Conservation (phyloP, 768 basidiomycete species). For the Cyathus striatus region DNA sequence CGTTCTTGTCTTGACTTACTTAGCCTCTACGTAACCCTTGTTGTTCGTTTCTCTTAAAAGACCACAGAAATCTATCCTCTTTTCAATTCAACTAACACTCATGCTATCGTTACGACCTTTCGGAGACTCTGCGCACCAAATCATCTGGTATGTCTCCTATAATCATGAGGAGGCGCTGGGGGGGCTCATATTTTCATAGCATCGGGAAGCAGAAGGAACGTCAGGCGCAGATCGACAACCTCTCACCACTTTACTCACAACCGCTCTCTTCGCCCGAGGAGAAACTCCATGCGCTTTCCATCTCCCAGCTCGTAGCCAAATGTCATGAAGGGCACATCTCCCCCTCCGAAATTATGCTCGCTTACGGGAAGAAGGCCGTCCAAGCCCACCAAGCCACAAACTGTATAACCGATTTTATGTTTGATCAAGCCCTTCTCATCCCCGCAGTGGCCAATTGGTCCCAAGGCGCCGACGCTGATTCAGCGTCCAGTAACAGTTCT, state of each 20-base stretch:
- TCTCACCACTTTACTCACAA: slow-evolving; percentile 29
- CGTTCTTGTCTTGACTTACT: slow-evolving; percentile 21
- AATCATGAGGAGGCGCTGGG: too few relatives aligned
- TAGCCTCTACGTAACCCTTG: slow-evolving; percentile 20
- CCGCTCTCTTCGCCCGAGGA: slow-evolving; percentile 39
- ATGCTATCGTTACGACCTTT: too few relatives aligned
- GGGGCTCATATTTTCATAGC: too few relatives aligned
- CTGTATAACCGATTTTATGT: slow-evolving; percentile 65
- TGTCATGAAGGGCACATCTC: slow-evolving; percentile 36
- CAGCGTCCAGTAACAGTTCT: slow-evolving; percentile 11
- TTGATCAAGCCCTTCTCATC: slow-evolving; percentile 36
- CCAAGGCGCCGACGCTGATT: slow-evolving; percentile 30
- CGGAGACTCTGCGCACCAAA: too few relatives aligned
- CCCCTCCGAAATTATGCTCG: slow-evolving; percentile 37
- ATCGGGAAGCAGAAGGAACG: slow-evolving; percentile 40
- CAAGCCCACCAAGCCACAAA: slow-evolving; percentile 55
- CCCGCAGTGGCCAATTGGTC: slow-evolving; percentile 34
- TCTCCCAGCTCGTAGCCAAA: slow-evolving; percentile 39
- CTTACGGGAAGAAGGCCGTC: slow-evolving; percentile 53
- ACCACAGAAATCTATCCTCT: too few relatives aligned
- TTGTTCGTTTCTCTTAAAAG: too few relatives aligned
- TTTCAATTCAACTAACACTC: too few relatives aligned
- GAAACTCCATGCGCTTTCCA: slow-evolving; percentile 44
- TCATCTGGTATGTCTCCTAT: too few relatives aligned
- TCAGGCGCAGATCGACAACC: slow-evolving; percentile 34